A percentile compares a stretch with the other conserved stretches of the same genome.
Conservation (phyloP, 495 filamentous ascomycete genomes). For the Penicillium turbatum region DNA sequence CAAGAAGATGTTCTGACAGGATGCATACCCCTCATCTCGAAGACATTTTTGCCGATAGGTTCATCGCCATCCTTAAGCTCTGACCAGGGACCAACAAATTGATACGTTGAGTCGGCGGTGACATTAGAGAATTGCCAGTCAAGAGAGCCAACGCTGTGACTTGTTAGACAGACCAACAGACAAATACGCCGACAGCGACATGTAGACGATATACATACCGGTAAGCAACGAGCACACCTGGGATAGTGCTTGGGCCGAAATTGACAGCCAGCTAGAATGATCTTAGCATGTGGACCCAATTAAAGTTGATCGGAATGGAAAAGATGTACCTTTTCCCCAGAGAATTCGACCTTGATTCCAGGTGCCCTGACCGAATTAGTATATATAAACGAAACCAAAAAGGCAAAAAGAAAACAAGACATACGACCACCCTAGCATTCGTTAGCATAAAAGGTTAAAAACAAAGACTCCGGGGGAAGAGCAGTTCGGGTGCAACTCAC, state of each 20-base stretch:
- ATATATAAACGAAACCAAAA: not conserved
- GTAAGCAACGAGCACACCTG: conserved; percentile 57
- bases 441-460: conserved; percentile 11
- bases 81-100: conserved; percentile 45
- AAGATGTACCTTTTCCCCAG: conserved; percentile 48
- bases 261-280: conserved; percentile 47
- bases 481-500: conserved; percentile 43
- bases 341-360: conserved; percentile 61
- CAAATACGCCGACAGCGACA: not conserved
- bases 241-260: conserved; percentile 55
- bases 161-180: not conserved
- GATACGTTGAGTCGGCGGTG: conserved; percentile 55
- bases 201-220: conserved; percentile 17
- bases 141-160: conserved; percentile 50
- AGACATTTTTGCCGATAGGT: conserved; percentile 17
- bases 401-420: conserved; percentile 13
- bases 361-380: conserved; percentile 40
- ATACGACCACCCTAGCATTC: conserved; percentile 38
- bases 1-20: not conserved
- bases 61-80: conserved; percentile 16
- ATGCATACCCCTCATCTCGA: conserved; percentile 38
- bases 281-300: not conserved
- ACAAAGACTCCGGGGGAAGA: not conserved
- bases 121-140: conserved; percentile 69
- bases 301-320: not conserved